These are phyloP conservation scores for Amanita phalloides DNA, from an alignment of 768 basidiomycete genomes.

Conservation along the genomic window DNA sequence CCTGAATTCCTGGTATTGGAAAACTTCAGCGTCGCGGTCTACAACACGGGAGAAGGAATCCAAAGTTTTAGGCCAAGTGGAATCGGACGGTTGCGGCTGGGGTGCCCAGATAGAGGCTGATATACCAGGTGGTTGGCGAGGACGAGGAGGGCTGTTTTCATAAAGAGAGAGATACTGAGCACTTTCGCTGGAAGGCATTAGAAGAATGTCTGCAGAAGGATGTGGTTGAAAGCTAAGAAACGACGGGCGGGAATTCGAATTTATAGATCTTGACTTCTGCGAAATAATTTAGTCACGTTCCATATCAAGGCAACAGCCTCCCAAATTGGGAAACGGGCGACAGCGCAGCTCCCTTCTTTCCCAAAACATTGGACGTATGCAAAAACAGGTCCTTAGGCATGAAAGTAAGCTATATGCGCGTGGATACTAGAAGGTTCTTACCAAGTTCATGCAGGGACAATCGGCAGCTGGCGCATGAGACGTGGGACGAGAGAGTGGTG, in stretches of 20 bases:
- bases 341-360: background rate
- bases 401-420: background rate
- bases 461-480: background rate
- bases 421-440: background rate
- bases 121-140: constrained; percentile 29
- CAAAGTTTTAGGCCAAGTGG: constrained; percentile 58
- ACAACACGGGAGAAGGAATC: constrained; percentile 48
- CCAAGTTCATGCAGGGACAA: background rate
- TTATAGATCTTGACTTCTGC: constrained; percentile 25
- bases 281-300: constrained; percentile 20
- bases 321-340: constrained; percentile 16
- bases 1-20: constrained; percentile 15
- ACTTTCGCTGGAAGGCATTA: constrained; percentile 21
- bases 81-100: constrained; percentile 57
- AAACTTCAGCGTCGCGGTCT: constrained; percentile 25
- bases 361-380: background rate
- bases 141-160: constrained; percentile 29
- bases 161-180: constrained; percentile 25
- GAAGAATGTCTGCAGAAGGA: constrained; percentile 19
- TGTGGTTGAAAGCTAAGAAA: constrained; percentile 33
- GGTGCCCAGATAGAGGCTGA: constrained; percentile 75
- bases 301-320: constrained; percentile 21
- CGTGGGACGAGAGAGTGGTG: background rate
- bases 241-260: constrained; percentile 15
- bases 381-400: background rate